Percentiles rank a stretch among this genome's conserved stretches.
Evolutionary conservation across 2,329 filamentous ascomycete genomes (phyloP).

Genomic region (Lecanicillium sp.): DNA sequence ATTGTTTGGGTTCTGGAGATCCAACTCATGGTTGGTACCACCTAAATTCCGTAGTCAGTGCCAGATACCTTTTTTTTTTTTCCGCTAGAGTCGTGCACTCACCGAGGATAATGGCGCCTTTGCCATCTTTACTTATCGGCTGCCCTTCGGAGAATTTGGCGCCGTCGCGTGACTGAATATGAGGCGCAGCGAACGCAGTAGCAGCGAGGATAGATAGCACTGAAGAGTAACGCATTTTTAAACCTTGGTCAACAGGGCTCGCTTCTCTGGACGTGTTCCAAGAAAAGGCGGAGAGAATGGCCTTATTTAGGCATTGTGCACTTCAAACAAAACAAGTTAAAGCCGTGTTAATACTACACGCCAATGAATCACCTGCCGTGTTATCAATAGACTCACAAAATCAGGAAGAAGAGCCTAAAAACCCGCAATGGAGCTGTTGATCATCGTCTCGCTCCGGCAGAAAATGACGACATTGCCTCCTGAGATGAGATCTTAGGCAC

Average conservation of each 20-base stretch:
- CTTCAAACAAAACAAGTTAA: too few species aligned
- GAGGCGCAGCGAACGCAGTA: constrained; percentile 18
- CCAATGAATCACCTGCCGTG: too few species aligned
- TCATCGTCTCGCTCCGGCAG: too few species aligned
- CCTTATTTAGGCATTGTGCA: too few species aligned
- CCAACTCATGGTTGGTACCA: constrained; percentile 56
- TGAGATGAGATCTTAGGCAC: constrained; percentile 4
- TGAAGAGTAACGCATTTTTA: constrained; percentile 5
- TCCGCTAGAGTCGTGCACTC: constrained; percentile 16
- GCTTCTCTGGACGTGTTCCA: background rate
- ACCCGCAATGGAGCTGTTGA: too few species aligned
- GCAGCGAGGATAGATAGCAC: constrained; percentile 1
- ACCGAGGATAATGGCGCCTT: constrained; percentile 55
- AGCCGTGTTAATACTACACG: too few species aligned
- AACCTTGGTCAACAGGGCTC: background rate
- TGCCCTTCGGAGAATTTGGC: constrained; percentile 43
- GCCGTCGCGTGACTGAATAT: constrained; percentile 19
- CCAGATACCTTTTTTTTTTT: background rate
- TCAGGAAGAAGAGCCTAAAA: too few species aligned
- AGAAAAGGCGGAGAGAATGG: too few species aligned
- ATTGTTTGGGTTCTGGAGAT: constrained; percentile 58
- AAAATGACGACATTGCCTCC: constrained; percentile 4
- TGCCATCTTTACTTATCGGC: constrained; percentile 50
- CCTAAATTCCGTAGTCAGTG: constrained; percentile 33
- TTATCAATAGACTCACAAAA: too few species aligned